phyloP scores from a whole-genome alignment of 345 rosid genomes.

The Gossypium australe region DNA sequence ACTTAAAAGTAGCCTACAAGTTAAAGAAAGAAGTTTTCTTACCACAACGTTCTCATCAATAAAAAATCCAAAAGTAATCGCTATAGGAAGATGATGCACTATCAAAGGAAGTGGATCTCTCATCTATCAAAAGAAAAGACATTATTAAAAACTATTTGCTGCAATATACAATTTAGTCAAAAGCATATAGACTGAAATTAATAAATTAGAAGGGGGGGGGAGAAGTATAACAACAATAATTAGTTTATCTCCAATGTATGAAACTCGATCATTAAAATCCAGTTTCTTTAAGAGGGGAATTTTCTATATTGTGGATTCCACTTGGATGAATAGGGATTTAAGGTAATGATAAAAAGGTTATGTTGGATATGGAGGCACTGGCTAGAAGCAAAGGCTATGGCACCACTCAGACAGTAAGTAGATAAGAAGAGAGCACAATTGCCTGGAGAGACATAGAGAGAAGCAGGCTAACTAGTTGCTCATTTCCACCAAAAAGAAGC shows the following conservation, averaged over 20 bases:
- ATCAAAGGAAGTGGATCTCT: conserved; percentile 86
- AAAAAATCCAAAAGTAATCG: conserved; percentile 86
- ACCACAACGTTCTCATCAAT: conserved; percentile 61
- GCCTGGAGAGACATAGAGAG: not conserved
- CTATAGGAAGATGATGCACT: conserved; percentile 91
- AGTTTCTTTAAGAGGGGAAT: not conserved
- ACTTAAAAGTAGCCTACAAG: conserved; percentile 4
- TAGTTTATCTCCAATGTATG: not conserved
- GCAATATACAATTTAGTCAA: not conserved
- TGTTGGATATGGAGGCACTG: not conserved
- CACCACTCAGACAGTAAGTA: not conserved
- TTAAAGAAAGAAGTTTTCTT: conserved; percentile 16
- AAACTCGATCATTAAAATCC: not conserved
- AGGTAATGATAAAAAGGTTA: not conserved
- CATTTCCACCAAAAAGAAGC: not conserved
- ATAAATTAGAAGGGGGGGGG: not conserved
- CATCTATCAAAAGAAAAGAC: conserved; percentile 38
- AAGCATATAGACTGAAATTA: not conserved
- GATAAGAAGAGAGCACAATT: not conserved
- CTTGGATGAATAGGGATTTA: not conserved
- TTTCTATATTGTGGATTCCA: not conserved
- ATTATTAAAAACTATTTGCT: not conserved
- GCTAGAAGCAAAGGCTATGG: not conserved
- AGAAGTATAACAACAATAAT: not conserved
- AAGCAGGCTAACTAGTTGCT: not conserved